Percentiles rank a stretch among this genome's conserved stretches.
These are phyloP conservation scores for Amanita phalloides DNA, from an alignment of 768 basidiomycete species.

Conservation along the genomic window DNA sequence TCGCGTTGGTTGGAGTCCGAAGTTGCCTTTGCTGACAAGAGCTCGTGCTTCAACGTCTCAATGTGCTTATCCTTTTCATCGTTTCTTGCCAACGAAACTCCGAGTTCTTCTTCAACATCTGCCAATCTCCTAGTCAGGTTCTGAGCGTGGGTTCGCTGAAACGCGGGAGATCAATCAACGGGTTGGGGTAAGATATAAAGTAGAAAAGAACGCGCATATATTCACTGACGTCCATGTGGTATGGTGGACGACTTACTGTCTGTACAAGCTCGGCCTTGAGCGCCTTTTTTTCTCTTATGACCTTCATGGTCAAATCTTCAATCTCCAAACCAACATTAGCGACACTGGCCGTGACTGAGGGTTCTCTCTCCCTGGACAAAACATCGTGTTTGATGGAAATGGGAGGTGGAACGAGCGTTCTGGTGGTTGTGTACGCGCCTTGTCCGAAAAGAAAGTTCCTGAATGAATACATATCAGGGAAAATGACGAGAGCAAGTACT, in stretches of 20 bases:
- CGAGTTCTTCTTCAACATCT: neutral
- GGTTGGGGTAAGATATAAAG: neutral
- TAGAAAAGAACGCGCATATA: neutral
- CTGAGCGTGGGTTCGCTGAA: neutral
- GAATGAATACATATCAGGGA: neutral
- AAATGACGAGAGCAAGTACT: neutral
- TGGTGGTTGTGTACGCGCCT: conserved; percentile 1
- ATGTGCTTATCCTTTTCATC: neutral
- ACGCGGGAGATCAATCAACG: neutral
- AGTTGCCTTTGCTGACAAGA: neutral
- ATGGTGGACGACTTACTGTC: neutral
- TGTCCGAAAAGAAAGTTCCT: neutral
- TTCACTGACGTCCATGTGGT: neutral
- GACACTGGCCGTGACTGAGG: neutral
- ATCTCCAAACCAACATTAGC: neutral
- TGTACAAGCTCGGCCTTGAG: conserved; percentile 1
- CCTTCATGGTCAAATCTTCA: neutral
- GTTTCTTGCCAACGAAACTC: neutral
- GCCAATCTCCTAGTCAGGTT: neutral
- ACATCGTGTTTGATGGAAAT: neutral
- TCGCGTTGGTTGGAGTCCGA: neutral
- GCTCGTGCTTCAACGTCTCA: neutral
- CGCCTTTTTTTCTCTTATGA: conserved; percentile 1
- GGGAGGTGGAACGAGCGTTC: neutral
- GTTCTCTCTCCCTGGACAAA: neutral